These are phyloP conservation scores for Rhizopogon vesiculosus DNA, from an alignment of 768 basidiomycete species.

Conservation along the genomic window DNA sequence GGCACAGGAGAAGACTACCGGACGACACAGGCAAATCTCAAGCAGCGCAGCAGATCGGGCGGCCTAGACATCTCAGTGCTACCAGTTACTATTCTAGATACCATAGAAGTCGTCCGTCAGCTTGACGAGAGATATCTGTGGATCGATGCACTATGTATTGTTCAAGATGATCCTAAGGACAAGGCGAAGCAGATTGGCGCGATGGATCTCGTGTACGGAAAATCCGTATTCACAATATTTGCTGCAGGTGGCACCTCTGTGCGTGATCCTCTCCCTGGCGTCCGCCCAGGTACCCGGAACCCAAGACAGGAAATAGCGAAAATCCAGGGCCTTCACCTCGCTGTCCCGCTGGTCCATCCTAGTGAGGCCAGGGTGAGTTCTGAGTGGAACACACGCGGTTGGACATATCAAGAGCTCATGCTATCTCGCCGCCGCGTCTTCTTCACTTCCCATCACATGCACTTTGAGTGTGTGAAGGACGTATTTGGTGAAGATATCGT, in stretches of 20 bases:
- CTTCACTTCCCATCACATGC: constrained; percentile 17
- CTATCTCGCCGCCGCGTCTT: constrained; percentile 17
- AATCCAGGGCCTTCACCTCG: constrained; percentile 5
- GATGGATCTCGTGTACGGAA: constrained; percentile 5
- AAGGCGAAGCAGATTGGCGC: too few relatives aligned
- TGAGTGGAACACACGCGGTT: constrained; percentile 15
- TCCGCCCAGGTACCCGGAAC: not conserved
- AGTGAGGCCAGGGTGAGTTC: not conserved
- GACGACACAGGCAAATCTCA: constrained; percentile 1
- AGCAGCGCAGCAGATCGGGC: not conserved
- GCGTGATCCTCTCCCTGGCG: not conserved
- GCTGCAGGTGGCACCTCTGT: constrained; percentile 1
- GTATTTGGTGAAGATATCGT: constrained; percentile 18
- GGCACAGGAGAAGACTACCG: not conserved
- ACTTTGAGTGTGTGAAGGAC: constrained; percentile 15
- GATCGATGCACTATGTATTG: constrained; percentile 9
- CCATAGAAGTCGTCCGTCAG: constrained; percentile 1
- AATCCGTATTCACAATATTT: constrained; percentile 2
- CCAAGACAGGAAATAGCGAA: not conserved
- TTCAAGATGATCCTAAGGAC: not conserved
- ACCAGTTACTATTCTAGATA: constrained; percentile 3
- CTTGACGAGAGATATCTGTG: constrained; percentile 4
- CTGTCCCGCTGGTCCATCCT: not conserved
- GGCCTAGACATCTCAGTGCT: not conserved
- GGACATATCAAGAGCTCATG: constrained; percentile 17